Base-by-base conservation (phyloP, 2,329 filamentous ascomycete genomes). In the Pyrenochaeta sp. region DNA sequence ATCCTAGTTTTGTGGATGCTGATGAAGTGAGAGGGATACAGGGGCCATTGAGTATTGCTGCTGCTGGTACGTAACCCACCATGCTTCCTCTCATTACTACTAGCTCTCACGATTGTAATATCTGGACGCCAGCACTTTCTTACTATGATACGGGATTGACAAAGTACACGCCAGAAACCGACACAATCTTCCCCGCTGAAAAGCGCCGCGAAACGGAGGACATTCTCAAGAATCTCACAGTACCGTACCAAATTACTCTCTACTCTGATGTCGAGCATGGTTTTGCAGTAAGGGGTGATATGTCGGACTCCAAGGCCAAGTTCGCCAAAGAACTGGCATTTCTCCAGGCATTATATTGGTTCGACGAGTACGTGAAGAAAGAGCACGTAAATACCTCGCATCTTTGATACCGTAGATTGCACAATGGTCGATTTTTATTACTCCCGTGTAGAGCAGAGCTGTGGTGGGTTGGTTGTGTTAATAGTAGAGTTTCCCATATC, bases 281-380 rank as follows among this genome's bases (percentile, higher is more conserved):
- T 0, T 96, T 95, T 67, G 82, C 87, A 7, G 87, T 92, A 2
- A 85, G 90, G 49, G 82, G 81, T 23, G 89, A 95, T 69, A 54
- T 83, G 29, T 82, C 67, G 56, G 82, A 87, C 58, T 82, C 82
- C 72, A 60, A 79, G 40, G 74, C 84, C 68, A 86, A 83, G 73
- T 94, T 84, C 66, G 88, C 90, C 32, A 93, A 91, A 83, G 90
- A 96, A 77, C 86, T 89, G 77, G 91, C 91, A 4, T 95, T 95
- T 72, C 68, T 82, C 60, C 91, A 95, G 81, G 90, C 90, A 31
- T 81, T 92, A 45, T 73, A 80, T 46, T 96, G 91, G 91, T 92
- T 96, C 63, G 83, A 90, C 62, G 80, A 87, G 74, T 81, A 83
- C 72, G 72, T 90, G 56, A 79, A 79, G 72, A 56, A 65, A 37